These are phyloP conservation scores for Cyberlindnera mississippiensis DNA, from an alignment of 805 yeast species.

Conservation along the genomic window DNA sequence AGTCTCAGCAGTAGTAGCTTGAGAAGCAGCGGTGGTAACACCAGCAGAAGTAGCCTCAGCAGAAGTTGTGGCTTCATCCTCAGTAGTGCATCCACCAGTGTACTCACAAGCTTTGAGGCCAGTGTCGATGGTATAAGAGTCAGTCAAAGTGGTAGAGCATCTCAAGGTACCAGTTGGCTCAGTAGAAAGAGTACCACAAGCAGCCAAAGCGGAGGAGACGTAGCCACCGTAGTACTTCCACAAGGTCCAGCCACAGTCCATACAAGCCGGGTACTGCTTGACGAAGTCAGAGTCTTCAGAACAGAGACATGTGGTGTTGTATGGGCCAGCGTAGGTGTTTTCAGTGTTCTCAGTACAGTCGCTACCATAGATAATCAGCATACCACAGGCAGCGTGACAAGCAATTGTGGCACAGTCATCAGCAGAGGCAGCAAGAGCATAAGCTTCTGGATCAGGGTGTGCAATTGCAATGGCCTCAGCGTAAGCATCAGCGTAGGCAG, in stretches of 20 bases:
- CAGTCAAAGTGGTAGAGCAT: slow-evolving; percentile 23
- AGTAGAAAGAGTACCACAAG: slow-evolving; percentile 26
- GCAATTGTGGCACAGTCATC: slow-evolving; percentile 29
- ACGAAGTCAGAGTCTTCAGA: slow-evolving; percentile 19
- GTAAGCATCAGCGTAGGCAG: slow-evolving; percentile 20
- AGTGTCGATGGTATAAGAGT: slow-evolving; percentile 16
- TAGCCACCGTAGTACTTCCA: slow-evolving; percentile 32
- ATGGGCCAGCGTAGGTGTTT: slow-evolving; percentile 22
- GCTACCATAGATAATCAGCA: slow-evolving; percentile 31
- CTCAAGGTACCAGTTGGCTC: slow-evolving; percentile 27
- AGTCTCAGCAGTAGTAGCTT: slow-evolving; percentile 10
- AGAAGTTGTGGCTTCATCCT: neutral
- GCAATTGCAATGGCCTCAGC: slow-evolving; percentile 22
- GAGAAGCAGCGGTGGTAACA: slow-evolving; percentile 5
- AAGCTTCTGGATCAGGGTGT: slow-evolving; percentile 22
- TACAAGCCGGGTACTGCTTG: slow-evolving; percentile 27
- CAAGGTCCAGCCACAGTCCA: slow-evolving; percentile 38
- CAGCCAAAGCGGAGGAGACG: slow-evolving; percentile 28
- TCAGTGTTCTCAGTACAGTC: slow-evolving; percentile 29
- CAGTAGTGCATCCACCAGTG: slow-evolving; percentile 10
- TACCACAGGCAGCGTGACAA: slow-evolving; percentile 35
- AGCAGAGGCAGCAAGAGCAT: slow-evolving; percentile 21
- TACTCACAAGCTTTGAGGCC: slow-evolving; percentile 10
- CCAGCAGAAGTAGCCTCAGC: neutral
- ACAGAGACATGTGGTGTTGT: slow-evolving; percentile 26